Evolutionary conservation across 306 rosid genomes (phyloP).

Genomic region (Benincasa hispida): DNA sequence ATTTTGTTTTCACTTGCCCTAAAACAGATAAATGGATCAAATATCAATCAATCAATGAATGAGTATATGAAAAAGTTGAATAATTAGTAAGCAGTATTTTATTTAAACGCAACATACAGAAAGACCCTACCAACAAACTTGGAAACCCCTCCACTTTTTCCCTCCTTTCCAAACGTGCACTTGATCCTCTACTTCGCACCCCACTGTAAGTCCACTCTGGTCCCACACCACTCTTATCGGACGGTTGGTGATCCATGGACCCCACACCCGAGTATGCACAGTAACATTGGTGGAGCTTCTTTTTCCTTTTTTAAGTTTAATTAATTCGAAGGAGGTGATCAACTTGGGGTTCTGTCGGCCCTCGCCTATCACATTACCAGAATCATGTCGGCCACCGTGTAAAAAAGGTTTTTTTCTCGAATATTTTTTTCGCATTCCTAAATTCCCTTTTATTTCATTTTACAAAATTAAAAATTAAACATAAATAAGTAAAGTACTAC

Average conservation of each 20-base stretch:
- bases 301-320: not conserved
- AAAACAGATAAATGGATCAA: too few relatives aligned
- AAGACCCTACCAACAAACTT: slow-evolving; percentile 6
- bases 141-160: not conserved
- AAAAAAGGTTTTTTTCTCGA: not conserved
- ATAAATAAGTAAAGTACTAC: not conserved
- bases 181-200: not conserved
- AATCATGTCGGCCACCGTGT: slow-evolving; percentile 25
- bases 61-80: not conserved
- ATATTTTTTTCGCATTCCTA: not conserved
- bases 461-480: too few relatives aligned
- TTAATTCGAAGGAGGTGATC: slow-evolving; percentile 1
- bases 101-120: not conserved
- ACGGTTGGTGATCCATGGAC: not conserved
- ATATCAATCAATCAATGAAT: too few relatives aligned
- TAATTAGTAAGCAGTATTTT: not conserved
- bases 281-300: slow-evolving; percentile 1
- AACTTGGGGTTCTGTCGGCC: slow-evolving; percentile 8
- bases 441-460: not conserved
- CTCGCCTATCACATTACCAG: not conserved
- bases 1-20: not conserved
- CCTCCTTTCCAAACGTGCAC: not conserved
- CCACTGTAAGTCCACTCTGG: not conserved
- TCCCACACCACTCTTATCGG: not conserved
- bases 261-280: not conserved